phyloP scores from a whole-genome alignment of 2,329 filamentous ascomycete species.

The Verticillium zaregamsianum region DNA sequence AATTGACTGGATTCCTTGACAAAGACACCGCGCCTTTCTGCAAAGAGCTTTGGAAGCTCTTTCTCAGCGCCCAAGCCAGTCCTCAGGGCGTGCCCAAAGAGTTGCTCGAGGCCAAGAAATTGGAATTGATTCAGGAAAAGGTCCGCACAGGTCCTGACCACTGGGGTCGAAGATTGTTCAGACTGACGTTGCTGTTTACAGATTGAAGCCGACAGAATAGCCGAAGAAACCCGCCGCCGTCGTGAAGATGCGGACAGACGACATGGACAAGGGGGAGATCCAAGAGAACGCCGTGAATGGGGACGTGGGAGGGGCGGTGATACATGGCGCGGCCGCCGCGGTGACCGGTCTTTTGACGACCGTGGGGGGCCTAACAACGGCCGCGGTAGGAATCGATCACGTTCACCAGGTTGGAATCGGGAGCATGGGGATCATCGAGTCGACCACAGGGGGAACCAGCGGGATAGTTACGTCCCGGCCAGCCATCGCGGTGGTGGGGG shows the following conservation, averaged over 20 bases:
- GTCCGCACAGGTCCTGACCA: constrained; percentile 38
- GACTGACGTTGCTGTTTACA: constrained; percentile 25
- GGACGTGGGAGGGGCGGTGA: constrained; percentile 47
- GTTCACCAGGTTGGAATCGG: constrained; percentile 41
- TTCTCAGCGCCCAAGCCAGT: constrained; percentile 83
- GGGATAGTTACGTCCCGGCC: constrained; percentile 49
- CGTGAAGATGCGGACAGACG: constrained; percentile 68
- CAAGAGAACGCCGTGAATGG: constrained; percentile 58
- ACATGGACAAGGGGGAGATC: constrained; percentile 64
- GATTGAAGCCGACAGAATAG: constrained; percentile 79
- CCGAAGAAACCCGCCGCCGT: constrained; percentile 67
- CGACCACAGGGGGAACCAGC: constrained; percentile 28
- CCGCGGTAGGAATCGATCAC: constrained; percentile 40
- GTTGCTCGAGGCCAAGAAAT: constrained; percentile 91
- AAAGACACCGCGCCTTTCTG: constrained; percentile 87
- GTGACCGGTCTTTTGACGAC: constrained; percentile 27
- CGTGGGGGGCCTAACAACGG: neutral
- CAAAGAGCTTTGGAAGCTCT: constrained; percentile 88
- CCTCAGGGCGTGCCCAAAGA: constrained; percentile 92
- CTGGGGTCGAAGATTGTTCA: too few species aligned
- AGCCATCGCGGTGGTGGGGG: constrained; percentile 38
- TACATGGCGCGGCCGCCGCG: constrained; percentile 49
- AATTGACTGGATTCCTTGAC: constrained; percentile 91
- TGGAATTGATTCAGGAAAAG: constrained; percentile 93
- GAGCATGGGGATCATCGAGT: constrained; percentile 36